phyloP scores from a whole-genome alignment of 1,139 yeast species.

The Saccharomycopsis hybrid region DNA sequence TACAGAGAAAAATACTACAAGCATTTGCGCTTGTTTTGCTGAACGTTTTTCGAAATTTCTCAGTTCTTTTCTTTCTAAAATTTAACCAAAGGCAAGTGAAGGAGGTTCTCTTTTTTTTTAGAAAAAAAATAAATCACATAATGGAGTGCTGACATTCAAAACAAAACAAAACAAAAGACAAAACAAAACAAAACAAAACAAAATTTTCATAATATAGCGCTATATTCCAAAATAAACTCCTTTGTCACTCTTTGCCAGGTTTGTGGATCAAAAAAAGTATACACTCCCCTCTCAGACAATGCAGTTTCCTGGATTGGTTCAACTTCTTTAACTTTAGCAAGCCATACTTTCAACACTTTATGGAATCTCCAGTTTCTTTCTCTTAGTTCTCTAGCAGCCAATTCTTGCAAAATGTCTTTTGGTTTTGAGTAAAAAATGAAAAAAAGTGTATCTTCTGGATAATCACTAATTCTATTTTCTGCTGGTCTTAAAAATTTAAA shows the following conservation, averaged over 20 bases:
- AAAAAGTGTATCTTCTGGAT: slow-evolving; percentile 89
- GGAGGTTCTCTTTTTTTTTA: too few species aligned
- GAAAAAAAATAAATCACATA: too few species aligned
- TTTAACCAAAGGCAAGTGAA: too few species aligned
- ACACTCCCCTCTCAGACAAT: slow-evolving; percentile 91
- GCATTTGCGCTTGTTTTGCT: too few species aligned
- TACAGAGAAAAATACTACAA: too few species aligned
- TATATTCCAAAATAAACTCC: slow-evolving; percentile 67
- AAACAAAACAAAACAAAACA: too few species aligned
- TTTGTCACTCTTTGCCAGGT: slow-evolving; percentile 93
- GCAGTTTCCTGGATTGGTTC: slow-evolving; percentile 85
- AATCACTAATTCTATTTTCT: slow-evolving; percentile 66
- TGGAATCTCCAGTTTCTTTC: slow-evolving; percentile 96
- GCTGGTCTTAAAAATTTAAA: slow-evolving; percentile 38
- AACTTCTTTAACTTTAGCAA: slow-evolving; percentile 85
- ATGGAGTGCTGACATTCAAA: too few species aligned
- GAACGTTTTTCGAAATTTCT: too few species aligned
- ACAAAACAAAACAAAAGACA: too few species aligned
- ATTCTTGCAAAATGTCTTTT: slow-evolving; percentile 86
- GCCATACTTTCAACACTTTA: slow-evolving; percentile 92
- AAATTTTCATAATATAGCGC: slow-evolving; percentile 35
- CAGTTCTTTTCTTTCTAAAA: too few species aligned
- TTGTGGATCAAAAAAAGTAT: slow-evolving; percentile 92
- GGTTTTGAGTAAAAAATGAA: slow-evolving; percentile 94
- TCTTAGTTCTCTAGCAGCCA: slow-evolving; percentile 84